Evolutionary conservation across 1,139 yeast genomes (phyloP), one percentile per base, ranked within the genome.

Genomic region (Geotrichum australiense): DNA sequence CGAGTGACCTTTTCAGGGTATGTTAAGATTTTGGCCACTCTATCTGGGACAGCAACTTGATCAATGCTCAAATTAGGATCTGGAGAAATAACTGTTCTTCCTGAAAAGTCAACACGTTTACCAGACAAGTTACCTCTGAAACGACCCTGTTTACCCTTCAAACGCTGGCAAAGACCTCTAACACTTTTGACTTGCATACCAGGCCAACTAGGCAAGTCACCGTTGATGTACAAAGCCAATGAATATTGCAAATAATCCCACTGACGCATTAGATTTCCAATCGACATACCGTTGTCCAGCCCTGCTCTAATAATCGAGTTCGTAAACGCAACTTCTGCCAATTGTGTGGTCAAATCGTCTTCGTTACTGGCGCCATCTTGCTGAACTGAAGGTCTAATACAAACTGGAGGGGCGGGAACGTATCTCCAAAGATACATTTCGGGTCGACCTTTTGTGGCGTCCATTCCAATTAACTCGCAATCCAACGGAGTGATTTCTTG

Each of bases 71-170:
- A 70, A 62, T 93, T 93, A 25, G 98, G 99, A 67, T 93, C 99
- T 0, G 99, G 99, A 1, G 98, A 91, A 60, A 93, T 91, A 54
- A 93, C 99, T 0, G 98, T 93, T 69, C 99, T 78, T 41, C 94
- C 98, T 0, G 97, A 89, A 61, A 93, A 93, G 63, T 93, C 99
- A 32, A 93, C 99, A 69, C 99, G 84, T 63, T 93, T 93, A 63
- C 99, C 99, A 0, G 96, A 87, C 53, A 93, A 68, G 59, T 93
- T 93, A 51, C 99, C 99, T 70, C 99, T 76, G 66, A 93, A 93
- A 61, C 99, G 82, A 57, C 99, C 99, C 64, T 91, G 98, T 57
- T 93, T 93, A 63, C 99, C 99, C 67, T 93, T 93, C 50, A 93
- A 71, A 61, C 99, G 78, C 65, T 93, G 99, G 62, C 98, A 91